phyloP scores from a whole-genome alignment of 108 stramenopile species.

The Bacterosira constricta region DNA sequence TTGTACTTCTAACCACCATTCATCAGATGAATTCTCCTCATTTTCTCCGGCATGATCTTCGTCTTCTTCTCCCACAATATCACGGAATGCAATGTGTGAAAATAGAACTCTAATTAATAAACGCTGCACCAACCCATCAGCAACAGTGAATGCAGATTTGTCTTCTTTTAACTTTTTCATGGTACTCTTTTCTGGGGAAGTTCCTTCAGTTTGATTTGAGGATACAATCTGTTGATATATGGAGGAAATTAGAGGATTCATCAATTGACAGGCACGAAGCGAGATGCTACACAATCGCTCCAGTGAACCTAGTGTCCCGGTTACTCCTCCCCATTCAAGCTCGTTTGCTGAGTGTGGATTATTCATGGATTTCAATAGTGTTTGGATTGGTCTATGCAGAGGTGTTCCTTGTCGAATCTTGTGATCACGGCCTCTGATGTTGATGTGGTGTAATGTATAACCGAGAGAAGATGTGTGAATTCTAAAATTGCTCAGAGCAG shows the following conservation, averaged over 20 bases:
- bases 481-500: neutral
- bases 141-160: slow-evolving; percentile 61
- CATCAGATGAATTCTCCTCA: slow-evolving; percentile 11
- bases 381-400: neutral
- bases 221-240: slow-evolving; percentile 36
- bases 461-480: neutral
- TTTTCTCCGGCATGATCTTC: neutral
- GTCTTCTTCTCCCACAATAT: slow-evolving; percentile 50
- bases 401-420: neutral
- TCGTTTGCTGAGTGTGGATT: neutral
- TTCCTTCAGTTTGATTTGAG: too few relatives aligned
- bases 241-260: slow-evolving; percentile 48
- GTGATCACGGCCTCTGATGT: too few relatives aligned
- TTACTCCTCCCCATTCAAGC: neutral
- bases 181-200: neutral
- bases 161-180: slow-evolving; percentile 45
- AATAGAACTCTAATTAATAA: slow-evolving; percentile 46
- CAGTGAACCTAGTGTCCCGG: slow-evolving; percentile 23
- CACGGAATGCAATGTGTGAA: slow-evolving; percentile 23
- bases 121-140: slow-evolving; percentile 64
- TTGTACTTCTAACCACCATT: slow-evolving; percentile 16
- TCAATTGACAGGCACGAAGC: slow-evolving; percentile 41
- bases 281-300: slow-evolving; percentile 37
- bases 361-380: neutral
- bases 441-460: too few relatives aligned